phyloP scores from a whole-genome alignment of 2,329 filamentous ascomycete species.

The Rutstroemia sydowiana region DNA sequence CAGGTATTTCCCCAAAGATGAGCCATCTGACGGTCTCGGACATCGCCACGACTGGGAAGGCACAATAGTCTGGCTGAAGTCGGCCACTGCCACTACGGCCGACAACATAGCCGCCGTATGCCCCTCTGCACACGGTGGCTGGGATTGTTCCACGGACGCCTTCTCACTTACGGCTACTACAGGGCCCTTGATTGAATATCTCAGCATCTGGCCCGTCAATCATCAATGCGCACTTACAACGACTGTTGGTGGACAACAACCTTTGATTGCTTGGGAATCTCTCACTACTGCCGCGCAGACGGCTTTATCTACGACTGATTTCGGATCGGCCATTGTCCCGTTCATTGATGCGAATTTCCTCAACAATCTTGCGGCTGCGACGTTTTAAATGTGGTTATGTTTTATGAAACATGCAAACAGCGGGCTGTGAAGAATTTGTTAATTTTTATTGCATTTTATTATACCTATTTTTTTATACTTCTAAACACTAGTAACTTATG shows the following conservation, averaged over 20 bases:
- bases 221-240: conserved; percentile 34
- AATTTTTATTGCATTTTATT: too few species aligned
- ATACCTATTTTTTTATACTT: too few species aligned
- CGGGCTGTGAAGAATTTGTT: too few species aligned
- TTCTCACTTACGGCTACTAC: conserved; percentile 37
- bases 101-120: conserved; percentile 41
- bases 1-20: conserved; percentile 43
- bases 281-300: conserved; percentile 31
- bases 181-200: conserved; percentile 41
- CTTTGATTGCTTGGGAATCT: conserved; percentile 39
- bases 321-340: conserved; percentile 36
- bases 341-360: conserved; percentile 32
- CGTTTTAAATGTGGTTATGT: not conserved
- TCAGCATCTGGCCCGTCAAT: conserved; percentile 40
- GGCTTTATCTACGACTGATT: conserved; percentile 34
- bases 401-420: too few species aligned
- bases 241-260: conserved; percentile 33
- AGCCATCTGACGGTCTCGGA: conserved; percentile 34
- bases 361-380: conserved; percentile 33
- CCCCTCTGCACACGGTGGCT: conserved; percentile 44
- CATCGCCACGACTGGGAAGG: conserved; percentile 51
- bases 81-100: conserved; percentile 25
- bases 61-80: conserved; percentile 44
- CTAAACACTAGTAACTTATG: too few species aligned
- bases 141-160: conserved; percentile 35